Base-by-base conservation (phyloP, 306 rosid species). In the Cucumis melo region DNA sequence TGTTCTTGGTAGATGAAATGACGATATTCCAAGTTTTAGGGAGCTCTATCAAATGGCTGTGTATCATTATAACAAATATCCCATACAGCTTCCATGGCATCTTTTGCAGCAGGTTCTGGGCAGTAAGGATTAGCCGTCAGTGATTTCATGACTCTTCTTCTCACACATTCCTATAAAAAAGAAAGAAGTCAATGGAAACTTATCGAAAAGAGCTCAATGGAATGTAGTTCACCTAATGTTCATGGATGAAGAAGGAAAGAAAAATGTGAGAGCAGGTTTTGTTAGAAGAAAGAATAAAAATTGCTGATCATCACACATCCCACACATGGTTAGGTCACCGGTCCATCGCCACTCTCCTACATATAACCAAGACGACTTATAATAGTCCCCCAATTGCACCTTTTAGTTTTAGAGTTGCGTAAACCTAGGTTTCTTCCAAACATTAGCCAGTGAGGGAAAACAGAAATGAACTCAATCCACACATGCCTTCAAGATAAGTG, bases 1-100 rank as follows among this genome's bases (percentile, higher is more conserved):
- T 76, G 54, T 66, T 68, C 38, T 44, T 34, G 50, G 60, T 60
- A 39, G 27, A 58, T 73, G 78, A 39, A 78, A 55, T 58, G 10
- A 76, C 21, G 17, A 56, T 39, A 73, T 41, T 17, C 58, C 58
- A 64, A 20, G 7, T 67, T 20, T 92, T 82, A 91, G 15, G 96
- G 92, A 85, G 94, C 94, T 83, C 86, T 84, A 66, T 91, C 91
- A 64, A 90, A 94, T 53, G 97, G 98, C 57, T 86, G 70, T 1
- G 93, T 90, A 68, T 94, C 98, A 60, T 91, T 90, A 75, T 91
- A 93, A 82, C 98, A 91, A 78, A 80, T 78, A 81, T 94, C 96
- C 98, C 98, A 93, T 32, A 90, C 92, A 54, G 92, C 90, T 78
- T 93, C 98, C 97, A 91, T 84, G 78, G 91, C 90, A 76, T 92